phyloP scores from a whole-genome alignment of 192 early-diverging fungal genomes.

The Entomortierella chlamydospora region DNA sequence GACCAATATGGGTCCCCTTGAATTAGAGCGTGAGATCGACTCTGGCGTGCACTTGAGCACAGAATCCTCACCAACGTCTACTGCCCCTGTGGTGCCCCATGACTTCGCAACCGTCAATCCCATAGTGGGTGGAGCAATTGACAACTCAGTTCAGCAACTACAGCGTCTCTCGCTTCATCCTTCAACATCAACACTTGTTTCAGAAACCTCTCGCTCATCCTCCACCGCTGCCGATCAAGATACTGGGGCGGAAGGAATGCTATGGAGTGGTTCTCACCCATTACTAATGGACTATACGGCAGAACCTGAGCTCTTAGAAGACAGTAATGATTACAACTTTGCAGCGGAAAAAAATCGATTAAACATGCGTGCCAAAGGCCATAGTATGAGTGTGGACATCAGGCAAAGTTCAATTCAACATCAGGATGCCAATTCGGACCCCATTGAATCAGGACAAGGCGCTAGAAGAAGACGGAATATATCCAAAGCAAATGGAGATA shows the following conservation, averaged over 20 bases:
- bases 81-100: no score
- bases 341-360: not conserved
- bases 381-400: slow-evolving; percentile 33
- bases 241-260: slow-evolving; percentile 1
- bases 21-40: slow-evolving; percentile 16
- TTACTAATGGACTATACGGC: slow-evolving; percentile 27
- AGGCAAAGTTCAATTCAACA: not conserved
- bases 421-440: not conserved
- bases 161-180: not conserved
- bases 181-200: slow-evolving; percentile 26
- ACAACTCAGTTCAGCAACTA: not conserved
- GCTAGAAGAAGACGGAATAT: slow-evolving; percentile 15
- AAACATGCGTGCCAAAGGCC: slow-evolving; percentile 14
- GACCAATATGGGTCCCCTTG: slow-evolving; percentile 38
- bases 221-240: slow-evolving; percentile 6
- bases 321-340: not conserved
- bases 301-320: slow-evolving; percentile 19
- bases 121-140: no score
- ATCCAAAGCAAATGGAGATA: slow-evolving; percentile 12
- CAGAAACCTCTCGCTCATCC: slow-evolving; percentile 20
- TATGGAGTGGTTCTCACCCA: slow-evolving; percentile 40
- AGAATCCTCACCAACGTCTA: not conserved
- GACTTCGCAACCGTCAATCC: not conserved
- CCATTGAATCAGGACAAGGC: not conserved
- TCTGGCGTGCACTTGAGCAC: slow-evolving; percentile 7